A percentile compares a stretch with the other conserved stretches of the same genome.
Conservation (phyloP, 1,139 yeast species). For the Diutina siamensis region DNA sequence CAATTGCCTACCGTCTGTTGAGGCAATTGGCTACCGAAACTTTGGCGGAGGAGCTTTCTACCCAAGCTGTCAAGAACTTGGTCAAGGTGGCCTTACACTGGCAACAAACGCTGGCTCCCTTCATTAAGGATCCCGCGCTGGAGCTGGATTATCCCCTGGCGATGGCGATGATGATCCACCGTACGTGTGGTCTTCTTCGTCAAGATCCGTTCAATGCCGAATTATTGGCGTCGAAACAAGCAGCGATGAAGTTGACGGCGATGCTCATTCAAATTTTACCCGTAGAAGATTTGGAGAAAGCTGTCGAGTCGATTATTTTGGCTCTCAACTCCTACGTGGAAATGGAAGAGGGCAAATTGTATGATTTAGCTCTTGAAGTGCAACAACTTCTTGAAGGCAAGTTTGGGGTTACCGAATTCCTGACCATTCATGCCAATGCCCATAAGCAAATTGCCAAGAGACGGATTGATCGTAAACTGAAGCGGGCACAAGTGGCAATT, state of each 20-base stretch:
- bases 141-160: constrained; percentile 28
- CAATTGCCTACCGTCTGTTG: constrained; percentile 53
- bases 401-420: constrained; percentile 2
- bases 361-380: neutral
- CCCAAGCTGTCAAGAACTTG: constrained; percentile 57
- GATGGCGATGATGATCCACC: constrained; percentile 50
- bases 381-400: neutral
- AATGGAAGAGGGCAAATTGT: constrained; percentile 8
- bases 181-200: constrained; percentile 53
- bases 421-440: neutral
- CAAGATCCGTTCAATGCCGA: constrained; percentile 34
- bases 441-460: constrained; percentile 19
- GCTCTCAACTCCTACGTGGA: constrained; percentile 51
- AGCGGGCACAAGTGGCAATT: constrained; percentile 66
- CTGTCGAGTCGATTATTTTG: constrained; percentile 40
- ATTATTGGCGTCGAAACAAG: constrained; percentile 9
- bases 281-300: constrained; percentile 24
- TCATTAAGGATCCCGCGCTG: constrained; percentile 14
- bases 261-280: constrained; percentile 41
- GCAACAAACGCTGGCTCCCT: constrained; percentile 36
- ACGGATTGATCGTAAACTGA: constrained; percentile 66
- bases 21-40: constrained; percentile 78
- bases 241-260: constrained; percentile 51
- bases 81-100: constrained; percentile 52
- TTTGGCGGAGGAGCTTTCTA: constrained; percentile 52